Evolutionary conservation across 257 asterid genomes (phyloP).

Genomic region (Capsicum rhomboideum): DNA sequence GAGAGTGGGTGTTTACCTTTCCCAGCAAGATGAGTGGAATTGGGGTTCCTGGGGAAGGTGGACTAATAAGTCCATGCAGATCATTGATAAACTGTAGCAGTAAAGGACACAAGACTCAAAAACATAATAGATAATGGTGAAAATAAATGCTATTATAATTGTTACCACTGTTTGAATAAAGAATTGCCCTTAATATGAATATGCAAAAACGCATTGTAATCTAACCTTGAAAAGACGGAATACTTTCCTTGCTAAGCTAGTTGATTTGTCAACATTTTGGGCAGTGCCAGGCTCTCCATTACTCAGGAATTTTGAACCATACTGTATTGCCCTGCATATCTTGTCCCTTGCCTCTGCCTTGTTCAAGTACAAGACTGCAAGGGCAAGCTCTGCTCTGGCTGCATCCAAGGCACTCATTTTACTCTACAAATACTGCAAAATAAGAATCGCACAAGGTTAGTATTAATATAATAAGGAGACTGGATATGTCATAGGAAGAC

Average conservation of each 20-base stretch:
- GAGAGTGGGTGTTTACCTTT: conserved; percentile 43
- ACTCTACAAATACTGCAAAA: conserved; percentile 28
- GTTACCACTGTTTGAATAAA: not conserved
- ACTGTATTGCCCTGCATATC: conserved; percentile 98
- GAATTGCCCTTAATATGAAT: not conserved
- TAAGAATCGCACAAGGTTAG: conserved; percentile 9
- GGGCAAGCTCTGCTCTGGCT: conserved; percentile 86
- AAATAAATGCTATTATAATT: not conserved
- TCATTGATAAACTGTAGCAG: conserved; percentile 79
- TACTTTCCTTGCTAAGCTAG: conserved; percentile 94
- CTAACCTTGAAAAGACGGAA: conserved; percentile 92
- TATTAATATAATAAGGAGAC: conserved; percentile 6
- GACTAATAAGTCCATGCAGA: conserved; percentile 80
- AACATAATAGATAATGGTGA: conserved; percentile 1
- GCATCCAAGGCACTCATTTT: conserved; percentile 72
- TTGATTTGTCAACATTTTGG: conserved; percentile 82
- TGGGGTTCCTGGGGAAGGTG: conserved; percentile 84
- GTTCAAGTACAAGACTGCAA: conserved; percentile 81
- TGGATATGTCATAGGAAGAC: not conserved
- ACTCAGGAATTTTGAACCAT: conserved; percentile 91
- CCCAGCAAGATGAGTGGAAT: conserved; percentile 76
- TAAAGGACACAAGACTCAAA: not conserved
- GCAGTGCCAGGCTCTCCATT: conserved; percentile 92
- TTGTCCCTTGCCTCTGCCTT: conserved; percentile 98
- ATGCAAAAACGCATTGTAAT: not conserved